Base-by-base conservation (phyloP, 768 basidiomycete genomes). In the Chiua virens region DNA sequence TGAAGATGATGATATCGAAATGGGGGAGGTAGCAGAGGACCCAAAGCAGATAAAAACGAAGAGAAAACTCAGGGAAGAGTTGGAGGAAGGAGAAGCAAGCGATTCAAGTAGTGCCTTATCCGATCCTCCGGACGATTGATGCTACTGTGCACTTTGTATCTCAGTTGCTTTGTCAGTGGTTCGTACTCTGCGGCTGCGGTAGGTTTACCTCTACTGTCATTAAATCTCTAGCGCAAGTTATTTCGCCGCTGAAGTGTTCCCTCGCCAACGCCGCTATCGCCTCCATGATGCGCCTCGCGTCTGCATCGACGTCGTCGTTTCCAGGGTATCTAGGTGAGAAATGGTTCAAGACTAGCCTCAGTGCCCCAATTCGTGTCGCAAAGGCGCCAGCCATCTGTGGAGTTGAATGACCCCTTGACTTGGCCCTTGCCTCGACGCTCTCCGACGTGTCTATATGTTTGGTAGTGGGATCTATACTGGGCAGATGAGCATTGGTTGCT, bases 361-460 rank as follows among this genome's bases (percentile, higher is more conserved):
- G 72, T 22, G 91, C 88, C 6, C 75, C 62, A 36, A 90, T 80
- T 9, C 68, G 71, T 63, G 77, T 82, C 5, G 88, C 93, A 63
- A 95, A 95, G 13, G 74, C 73, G 11, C 85, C 93, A 8, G 92
- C 94, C 84, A 93, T 89, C 61, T 91, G 89, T 1, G 93, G 92
- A 13, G 93, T 97, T 5, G 90, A 92, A 67, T 97, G 93, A 0
- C 93, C 94, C 63, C 90, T 79, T 3, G 82, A 84, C 64, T 75
- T 86, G 8, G 90, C 74, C 50, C 83, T 79, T 34, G 69, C 68
- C 60, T 89, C 80, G 8, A 92, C 80, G 14, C 61, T 76, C 59
- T 81, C 78, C 53, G 78, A 78, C 8, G 83, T 86, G 49, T 90
- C 89, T 3, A 64, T 68, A 3, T 70, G 68, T 64, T 87, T 88